These are phyloP conservation scores for Acorus calamus DNA, from an alignment of 106 monocot genomes.

Conservation along the genomic window DNA sequence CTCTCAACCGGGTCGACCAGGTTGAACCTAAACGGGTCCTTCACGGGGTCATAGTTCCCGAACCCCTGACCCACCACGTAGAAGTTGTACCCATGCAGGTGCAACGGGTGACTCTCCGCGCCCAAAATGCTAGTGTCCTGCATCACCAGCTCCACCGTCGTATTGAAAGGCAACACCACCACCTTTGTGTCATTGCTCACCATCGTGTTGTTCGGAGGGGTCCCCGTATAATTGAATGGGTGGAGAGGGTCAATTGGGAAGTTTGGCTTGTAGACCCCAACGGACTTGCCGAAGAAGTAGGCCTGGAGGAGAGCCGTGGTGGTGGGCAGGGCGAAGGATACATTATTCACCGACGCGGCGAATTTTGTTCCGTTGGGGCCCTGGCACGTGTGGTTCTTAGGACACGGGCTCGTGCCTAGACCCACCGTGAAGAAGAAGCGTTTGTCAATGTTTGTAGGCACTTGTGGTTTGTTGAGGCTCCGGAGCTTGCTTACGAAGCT, in stretches of 20 bases:
- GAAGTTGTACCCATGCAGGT: conserved; percentile 27
- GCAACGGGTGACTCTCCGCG: too few species aligned
- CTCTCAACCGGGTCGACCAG: conserved; percentile 23
- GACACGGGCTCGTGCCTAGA: conserved; percentile 24
- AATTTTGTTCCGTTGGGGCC: conserved; percentile 29
- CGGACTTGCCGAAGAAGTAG: conserved; percentile 13
- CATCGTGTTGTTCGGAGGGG: conserved; percentile 26
- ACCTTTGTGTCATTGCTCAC: conserved; percentile 23
- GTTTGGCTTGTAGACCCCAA: conserved; percentile 15
- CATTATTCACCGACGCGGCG: conserved; percentile 20
- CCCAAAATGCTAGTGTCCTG: too few species aligned
- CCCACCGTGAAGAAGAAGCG: conserved; percentile 31
- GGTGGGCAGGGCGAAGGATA: conserved; percentile 19
- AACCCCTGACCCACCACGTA: conserved; percentile 22
- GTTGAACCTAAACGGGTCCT: conserved; percentile 19
- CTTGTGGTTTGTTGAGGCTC: conserved; percentile 14
- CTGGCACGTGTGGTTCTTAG: conserved; percentile 25
- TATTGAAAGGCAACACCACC: background rate
- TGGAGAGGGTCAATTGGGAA: conserved; percentile 12
- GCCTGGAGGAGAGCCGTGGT: conserved; percentile 21
- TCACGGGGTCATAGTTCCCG: conserved; percentile 17
- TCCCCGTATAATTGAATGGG: conserved; percentile 37
- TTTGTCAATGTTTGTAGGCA: conserved; percentile 18
- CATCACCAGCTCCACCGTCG: too few species aligned
- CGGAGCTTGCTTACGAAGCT: conserved; percentile 18